A percentile compares a stretch with the other conserved stretches of the same genome.
phyloP scores from a whole-genome alignment of 441 rosid genomes.

The Brassica hybrid region DNA sequence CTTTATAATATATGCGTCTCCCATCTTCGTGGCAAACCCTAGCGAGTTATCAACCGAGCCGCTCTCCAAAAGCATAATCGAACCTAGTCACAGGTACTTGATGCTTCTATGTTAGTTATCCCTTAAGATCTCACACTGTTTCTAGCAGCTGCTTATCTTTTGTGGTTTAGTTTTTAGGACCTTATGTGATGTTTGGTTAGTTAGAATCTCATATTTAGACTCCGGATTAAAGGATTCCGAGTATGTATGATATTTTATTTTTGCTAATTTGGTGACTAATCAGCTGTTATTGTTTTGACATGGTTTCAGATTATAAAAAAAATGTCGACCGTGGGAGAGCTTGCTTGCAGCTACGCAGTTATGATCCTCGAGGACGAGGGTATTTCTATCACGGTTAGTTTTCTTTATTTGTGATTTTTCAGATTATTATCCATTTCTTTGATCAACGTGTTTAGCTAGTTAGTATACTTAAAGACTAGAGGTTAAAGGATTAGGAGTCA shows the following conservation, averaged over 20 bases:
- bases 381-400: slow-evolving; percentile 69
- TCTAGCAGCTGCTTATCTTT: neutral
- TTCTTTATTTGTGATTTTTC: neutral
- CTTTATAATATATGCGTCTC: neutral
- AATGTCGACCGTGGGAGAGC: slow-evolving; percentile 69
- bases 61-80: neutral
- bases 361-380: slow-evolving; percentile 76
- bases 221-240: neutral
- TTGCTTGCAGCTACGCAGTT: slow-evolving; percentile 81
- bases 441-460: neutral
- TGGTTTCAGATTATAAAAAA: neutral
- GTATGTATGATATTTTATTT: neutral
- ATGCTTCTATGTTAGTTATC: neutral
- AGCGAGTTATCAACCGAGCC: neutral
- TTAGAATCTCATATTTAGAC: neutral
- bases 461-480: no score
- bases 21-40: neutral
- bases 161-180: neutral
- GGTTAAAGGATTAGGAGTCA: neutral
- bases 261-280: neutral
- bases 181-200: neutral
- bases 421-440: neutral
- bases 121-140: neutral
- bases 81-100: neutral
- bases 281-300: neutral